Evolutionary conservation across 2,329 filamentous ascomycete genomes (phyloP).

Genomic region (Colletotrichum sp.): DNA sequence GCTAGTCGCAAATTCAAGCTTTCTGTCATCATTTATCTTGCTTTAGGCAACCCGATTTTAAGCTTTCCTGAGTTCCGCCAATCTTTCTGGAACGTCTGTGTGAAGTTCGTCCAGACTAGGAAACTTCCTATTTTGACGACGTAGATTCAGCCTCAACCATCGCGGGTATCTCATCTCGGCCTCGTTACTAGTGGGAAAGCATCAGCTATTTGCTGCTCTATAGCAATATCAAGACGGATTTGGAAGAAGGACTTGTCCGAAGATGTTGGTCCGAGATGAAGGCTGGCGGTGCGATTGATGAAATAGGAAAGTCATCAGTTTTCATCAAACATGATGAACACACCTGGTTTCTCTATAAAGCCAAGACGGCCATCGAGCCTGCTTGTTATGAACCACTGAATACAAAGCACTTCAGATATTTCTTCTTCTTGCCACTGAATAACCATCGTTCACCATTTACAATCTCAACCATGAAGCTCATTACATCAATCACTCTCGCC

Average conservation of each 20-base stretch:
- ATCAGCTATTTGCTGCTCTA: not conserved
- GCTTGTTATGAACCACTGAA: not conserved
- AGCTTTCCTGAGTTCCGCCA: not conserved
- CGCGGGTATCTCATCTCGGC: not conserved
- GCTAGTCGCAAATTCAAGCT: not conserved
- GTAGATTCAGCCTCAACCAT: not conserved
- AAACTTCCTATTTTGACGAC: not conserved
- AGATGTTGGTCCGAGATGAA: not conserved
- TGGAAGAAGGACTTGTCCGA: not conserved
- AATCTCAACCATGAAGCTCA: not conserved
- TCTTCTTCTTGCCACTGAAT: not conserved
- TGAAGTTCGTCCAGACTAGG: not conserved
- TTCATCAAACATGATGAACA: not conserved
- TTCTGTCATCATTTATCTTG: not conserved
- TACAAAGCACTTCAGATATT: not conserved
- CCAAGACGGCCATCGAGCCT: not conserved
- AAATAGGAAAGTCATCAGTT: not conserved
- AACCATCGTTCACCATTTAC: not conserved
- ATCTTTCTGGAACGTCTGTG: not conserved
- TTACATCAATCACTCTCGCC: not conserved
- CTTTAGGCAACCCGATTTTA: not conserved
- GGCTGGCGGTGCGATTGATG: not conserved
- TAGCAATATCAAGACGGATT: not conserved
- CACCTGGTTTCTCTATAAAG: not conserved
- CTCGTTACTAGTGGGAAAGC: not conserved